A percentile compares a stretch with the other conserved stretches of the same genome.
Conservation (phyloP, 192 early-diverging fungal species). For the Glomus cerebriforme region DNA sequence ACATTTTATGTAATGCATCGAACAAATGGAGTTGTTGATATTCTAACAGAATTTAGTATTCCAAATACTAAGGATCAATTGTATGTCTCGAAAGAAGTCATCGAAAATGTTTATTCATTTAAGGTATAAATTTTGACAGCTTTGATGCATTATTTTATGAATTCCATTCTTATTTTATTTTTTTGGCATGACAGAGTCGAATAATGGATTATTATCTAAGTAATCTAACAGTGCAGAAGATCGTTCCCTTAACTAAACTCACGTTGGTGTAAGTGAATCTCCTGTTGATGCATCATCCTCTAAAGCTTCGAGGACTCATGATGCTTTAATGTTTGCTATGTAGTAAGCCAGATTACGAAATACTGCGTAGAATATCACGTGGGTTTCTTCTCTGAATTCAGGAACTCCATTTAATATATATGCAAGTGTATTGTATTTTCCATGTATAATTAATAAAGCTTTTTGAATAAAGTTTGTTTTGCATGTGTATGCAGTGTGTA, state of each 20-base stretch:
- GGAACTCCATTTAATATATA: background rate
- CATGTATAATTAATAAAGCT: too few relatives aligned
- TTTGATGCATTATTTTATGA: conserved; percentile 18
- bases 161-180: conserved; percentile 29
- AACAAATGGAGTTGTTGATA: conserved; percentile 28
- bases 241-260: conserved; percentile 27
- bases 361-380: conserved; percentile 6
- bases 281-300: conserved; percentile 25
- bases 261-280: conserved; percentile 19
- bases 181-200: conserved; percentile 25
- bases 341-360: conserved; percentile 11
- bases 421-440: too few relatives aligned
- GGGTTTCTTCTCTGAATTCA: background rate
- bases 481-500: too few relatives aligned
- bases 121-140: conserved; percentile 30
- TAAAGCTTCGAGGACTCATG: conserved; percentile 20
- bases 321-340: conserved; percentile 14
- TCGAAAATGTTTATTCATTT: conserved; percentile 32
- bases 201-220: conserved; percentile 23
- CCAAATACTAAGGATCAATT: conserved; percentile 34
- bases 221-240: conserved; percentile 15
- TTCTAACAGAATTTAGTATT: conserved; percentile 29
- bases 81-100: conserved; percentile 23
- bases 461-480: too few relatives aligned
- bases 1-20: conserved; percentile 30